These are phyloP conservation scores for Alectoria sarmentosa DNA, from an alignment of 495 filamentous ascomycete species.

Conservation along the genomic window DNA sequence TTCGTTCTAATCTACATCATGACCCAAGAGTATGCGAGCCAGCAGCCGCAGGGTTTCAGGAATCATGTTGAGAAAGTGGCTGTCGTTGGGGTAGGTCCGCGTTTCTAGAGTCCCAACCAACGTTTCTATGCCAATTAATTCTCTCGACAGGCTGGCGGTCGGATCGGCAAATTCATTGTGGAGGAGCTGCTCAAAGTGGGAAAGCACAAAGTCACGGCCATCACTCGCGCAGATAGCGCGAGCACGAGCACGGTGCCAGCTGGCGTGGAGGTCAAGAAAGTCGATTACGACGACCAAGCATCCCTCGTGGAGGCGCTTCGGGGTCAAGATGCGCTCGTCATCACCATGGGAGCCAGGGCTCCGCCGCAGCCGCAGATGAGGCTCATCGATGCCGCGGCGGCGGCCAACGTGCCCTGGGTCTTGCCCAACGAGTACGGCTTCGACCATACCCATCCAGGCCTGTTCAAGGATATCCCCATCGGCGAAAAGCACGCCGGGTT, in stretches of 20 bases:
- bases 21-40: constrained; percentile 18
- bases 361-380: constrained; percentile 37
- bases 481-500: constrained; percentile 20
- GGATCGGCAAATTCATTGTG: constrained; percentile 47
- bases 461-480: constrained; percentile 31
- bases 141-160: constrained; percentile 46
- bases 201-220: constrained; percentile 46
- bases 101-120: not conserved
- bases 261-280: constrained; percentile 36
- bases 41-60: constrained; percentile 30
- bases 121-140: not conserved
- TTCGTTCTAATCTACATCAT: constrained; percentile 11
- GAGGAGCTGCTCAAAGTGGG: constrained; percentile 42
- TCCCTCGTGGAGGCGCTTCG: constrained; percentile 41
- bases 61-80: constrained; percentile 42
- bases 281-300: constrained; percentile 43
- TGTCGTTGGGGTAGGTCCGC: constrained; percentile 41
- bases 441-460: constrained; percentile 33
- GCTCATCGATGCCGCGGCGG: constrained; percentile 52
- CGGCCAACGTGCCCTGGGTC: constrained; percentile 54
- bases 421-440: constrained; percentile 53
- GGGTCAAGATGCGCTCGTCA: constrained; percentile 53
- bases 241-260: constrained; percentile 33
- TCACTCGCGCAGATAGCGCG: constrained; percentile 41
- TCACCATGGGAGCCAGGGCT: constrained; percentile 43